Base-by-base conservation (phyloP, 805 yeast genomes). In the Wickerhamomyces mucosus region DNA sequence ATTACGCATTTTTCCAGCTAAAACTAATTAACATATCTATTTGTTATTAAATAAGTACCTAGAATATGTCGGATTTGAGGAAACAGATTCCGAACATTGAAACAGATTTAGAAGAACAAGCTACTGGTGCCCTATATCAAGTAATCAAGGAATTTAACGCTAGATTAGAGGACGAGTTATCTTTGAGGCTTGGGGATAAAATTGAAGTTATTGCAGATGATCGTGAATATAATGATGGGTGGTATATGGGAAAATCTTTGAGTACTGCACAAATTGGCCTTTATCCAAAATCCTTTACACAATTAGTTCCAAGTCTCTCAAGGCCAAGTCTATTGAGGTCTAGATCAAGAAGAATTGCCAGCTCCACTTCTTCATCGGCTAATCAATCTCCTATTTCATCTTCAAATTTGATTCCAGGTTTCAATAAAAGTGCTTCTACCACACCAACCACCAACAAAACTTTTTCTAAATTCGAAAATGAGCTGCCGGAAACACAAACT, bases 201-300 rank as follows among this genome's bases (percentile, higher is more conserved):
- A 67, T 92, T 35, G 94, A 85, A 53, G 84, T 92, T 7, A 72
- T 92, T 15, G 84, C 94, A 27, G 96, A 86, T 56, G 98, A 92
- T 57, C 72, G 78, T 39, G 96, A 84, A 49, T 92, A 81, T 55
- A 81, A 83, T 46, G 97, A 92, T 56, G 96, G 97, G 13, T 92
- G 99, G 99, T 92, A 79, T 51, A 80, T 83, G 69, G 95, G 96
- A 4, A 76, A 74, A 37, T 88, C 88, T 45, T 50, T 84, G 30
- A 50, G 70, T 30, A 76, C 89, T 1, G 71, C 73, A 33, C 69
- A 72, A 32, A 89, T 84, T 10, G 98, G 98, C 1, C 61, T 89
- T 26, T 92, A 86, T 50, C 98, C 98, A 11, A 82, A 81, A 42
- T 75, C 85, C 4, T 89, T 89, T 55, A 88, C 96, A 2, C 78